Conservation (phyloP, 768 basidiomycete species). For the Boletus rubroflammeus region DNA sequence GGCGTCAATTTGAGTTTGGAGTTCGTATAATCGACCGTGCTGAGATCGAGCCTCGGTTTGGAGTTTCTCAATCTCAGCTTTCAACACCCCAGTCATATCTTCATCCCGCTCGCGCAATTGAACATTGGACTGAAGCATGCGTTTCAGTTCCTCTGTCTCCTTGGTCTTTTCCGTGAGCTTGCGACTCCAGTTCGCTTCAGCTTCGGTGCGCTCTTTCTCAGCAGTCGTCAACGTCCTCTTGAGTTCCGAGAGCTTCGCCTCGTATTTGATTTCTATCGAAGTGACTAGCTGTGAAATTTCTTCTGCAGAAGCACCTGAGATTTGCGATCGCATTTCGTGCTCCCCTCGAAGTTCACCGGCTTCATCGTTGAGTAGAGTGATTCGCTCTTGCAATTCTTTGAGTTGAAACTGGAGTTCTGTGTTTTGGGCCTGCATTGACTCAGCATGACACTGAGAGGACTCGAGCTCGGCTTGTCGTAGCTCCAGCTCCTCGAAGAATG, state of each 20-base stretch:
- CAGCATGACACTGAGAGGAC: conserved; percentile 70
- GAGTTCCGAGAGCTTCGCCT: conserved; percentile 70
- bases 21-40: conserved; percentile 52
- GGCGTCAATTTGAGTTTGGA: conserved; percentile 47
- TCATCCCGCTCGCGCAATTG: conserved; percentile 61
- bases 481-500: conserved; percentile 84
- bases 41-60: conserved; percentile 46
- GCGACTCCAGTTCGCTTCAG: conserved; percentile 85
- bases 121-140: conserved; percentile 51
- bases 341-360: conserved; percentile 60
- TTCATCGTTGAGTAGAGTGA: conserved; percentile 69
- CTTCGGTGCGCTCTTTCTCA: conserved; percentile 84
- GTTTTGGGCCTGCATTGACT: conserved; percentile 71
- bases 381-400: conserved; percentile 72
- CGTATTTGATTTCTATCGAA: conserved; percentile 73
- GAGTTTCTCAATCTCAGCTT: conserved; percentile 51
- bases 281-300: conserved; percentile 72
- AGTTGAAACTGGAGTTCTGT: conserved; percentile 86
- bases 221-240: conserved; percentile 54
- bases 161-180: conserved; percentile 75
- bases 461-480: conserved; percentile 88
- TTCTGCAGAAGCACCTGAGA: conserved; percentile 47
- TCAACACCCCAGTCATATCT: conserved; percentile 45
- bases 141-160: conserved; percentile 73
- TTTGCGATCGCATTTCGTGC: conserved; percentile 43